Evolutionary conservation across 129 eudicot genomes (phyloP).

Genomic region (Glebionis coronaria): DNA sequence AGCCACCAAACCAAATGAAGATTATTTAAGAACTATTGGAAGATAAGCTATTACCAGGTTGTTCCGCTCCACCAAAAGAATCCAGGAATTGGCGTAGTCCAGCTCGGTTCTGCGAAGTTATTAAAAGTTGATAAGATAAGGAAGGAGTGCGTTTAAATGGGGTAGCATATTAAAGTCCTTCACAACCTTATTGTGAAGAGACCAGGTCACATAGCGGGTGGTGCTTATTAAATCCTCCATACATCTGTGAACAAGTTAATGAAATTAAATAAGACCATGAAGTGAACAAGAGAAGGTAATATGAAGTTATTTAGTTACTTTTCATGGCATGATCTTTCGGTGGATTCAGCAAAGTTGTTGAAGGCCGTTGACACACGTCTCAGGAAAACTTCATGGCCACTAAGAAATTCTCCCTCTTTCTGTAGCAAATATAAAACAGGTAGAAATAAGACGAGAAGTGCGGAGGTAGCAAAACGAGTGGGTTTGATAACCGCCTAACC

Average conservation of each 20-base stretch:
- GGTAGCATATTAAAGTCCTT: not conserved
- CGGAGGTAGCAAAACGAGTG: not conserved
- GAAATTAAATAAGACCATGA: conserved; percentile 19
- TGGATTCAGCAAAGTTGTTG: conserved; percentile 83
- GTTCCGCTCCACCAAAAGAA: conserved; percentile 94
- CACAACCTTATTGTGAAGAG: conserved; percentile 95
- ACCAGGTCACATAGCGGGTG: conserved; percentile 96
- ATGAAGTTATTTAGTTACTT: conserved; percentile 42
- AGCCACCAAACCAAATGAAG: conserved; percentile 34
- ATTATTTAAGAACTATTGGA: conserved; percentile 34
- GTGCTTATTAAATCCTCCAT: conserved; percentile 99
- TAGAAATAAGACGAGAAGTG: not conserved
- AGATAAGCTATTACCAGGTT: conserved; percentile 33
- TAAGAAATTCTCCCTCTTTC: conserved; percentile 94
- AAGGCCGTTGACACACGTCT: conserved; percentile 69
- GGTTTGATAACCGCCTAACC: not conserved
- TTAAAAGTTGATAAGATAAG: conserved; percentile 10
- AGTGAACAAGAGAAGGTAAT: conserved; percentile 2
- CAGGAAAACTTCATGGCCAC: conserved; percentile 84
- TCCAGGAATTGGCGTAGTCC: conserved; percentile 96
- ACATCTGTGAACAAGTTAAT: conserved; percentile 53
- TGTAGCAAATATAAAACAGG: conserved; percentile 30
- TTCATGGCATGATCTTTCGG: conserved; percentile 87
- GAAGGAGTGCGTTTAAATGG: conserved; percentile 4
- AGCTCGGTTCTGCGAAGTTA: conserved; percentile 70